Conservation (phyloP, 306 rosid species). For the Dryas octopetala region DNA sequence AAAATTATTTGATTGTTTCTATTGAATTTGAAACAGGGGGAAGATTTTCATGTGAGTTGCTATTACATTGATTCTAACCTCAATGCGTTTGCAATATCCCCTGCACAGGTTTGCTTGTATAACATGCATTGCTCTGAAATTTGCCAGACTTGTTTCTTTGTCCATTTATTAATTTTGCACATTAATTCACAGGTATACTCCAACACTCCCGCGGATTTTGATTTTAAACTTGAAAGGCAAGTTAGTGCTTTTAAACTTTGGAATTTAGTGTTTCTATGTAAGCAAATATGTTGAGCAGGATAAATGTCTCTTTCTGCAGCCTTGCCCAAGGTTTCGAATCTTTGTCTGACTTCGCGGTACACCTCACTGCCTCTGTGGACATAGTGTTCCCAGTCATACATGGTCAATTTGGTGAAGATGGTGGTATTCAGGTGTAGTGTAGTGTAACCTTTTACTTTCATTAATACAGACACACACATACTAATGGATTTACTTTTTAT, state of each 20-base stretch:
- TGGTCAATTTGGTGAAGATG: conserved; percentile 95
- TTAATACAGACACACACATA: neutral
- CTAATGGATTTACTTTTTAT: conserved; percentile 7
- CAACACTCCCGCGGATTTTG: conserved; percentile 95
- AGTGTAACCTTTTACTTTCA: conserved; percentile 10
- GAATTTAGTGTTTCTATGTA: conserved; percentile 12
- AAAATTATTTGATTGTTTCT: neutral
- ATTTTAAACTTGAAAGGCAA: conserved; percentile 89
- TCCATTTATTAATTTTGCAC: neutral
- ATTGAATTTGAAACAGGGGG: conserved; percentile 59
- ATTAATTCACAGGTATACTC: conserved; percentile 64
- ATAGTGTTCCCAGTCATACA: conserved; percentile 93
- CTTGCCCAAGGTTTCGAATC: conserved; percentile 83
- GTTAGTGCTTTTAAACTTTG: conserved; percentile 5
- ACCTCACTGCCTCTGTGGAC: conserved; percentile 78
- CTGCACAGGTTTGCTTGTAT: conserved; percentile 70
- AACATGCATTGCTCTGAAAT: neutral
- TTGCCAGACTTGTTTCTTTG: neutral
- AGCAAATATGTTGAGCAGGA: conserved; percentile 12
- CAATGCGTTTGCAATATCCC: conserved; percentile 79
- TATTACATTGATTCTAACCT: conserved; percentile 73
- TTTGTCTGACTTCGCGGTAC: conserved; percentile 68
- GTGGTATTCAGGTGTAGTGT: conserved; percentile 77
- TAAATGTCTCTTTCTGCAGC: conserved; percentile 50
- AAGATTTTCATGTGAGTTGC: conserved; percentile 76